phyloP scores from a whole-genome alignment of 495 filamentous ascomycete genomes.

The Platismatia glauca region DNA sequence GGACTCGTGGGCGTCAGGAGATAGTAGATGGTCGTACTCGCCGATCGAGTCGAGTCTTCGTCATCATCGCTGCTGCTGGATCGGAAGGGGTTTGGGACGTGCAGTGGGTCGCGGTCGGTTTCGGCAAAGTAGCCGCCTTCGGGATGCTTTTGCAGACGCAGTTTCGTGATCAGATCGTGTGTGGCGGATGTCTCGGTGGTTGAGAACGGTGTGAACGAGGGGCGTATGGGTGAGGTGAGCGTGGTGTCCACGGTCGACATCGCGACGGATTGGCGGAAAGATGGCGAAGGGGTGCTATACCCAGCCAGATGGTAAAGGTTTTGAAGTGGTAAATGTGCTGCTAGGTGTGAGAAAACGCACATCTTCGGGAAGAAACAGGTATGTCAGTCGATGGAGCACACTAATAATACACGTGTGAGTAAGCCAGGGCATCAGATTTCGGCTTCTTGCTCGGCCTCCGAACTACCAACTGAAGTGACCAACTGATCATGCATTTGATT shows the following conservation, averaged over 20 bases:
- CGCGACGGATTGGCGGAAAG: not conserved
- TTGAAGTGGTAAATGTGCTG: too few relatives aligned
- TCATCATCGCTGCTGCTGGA: constrained; percentile 26
- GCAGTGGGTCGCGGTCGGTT: constrained; percentile 47
- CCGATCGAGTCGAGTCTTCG: constrained; percentile 33
- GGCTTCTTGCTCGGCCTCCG: too few relatives aligned
- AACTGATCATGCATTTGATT: too few relatives aligned
- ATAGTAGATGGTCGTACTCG: constrained; percentile 51
- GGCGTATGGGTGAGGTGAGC: not conserved
- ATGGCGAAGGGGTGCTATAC: not conserved
- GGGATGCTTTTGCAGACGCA: constrained; percentile 43
- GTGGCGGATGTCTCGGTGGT: constrained; percentile 30
- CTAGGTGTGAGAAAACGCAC: too few relatives aligned
- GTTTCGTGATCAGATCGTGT: constrained; percentile 34
- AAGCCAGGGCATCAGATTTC: too few relatives aligned
- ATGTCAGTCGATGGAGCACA: too few relatives aligned
- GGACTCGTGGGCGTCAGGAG: constrained; percentile 48
- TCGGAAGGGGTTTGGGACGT: constrained; percentile 44
- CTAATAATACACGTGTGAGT: too few relatives aligned
- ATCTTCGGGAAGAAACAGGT: too few relatives aligned
- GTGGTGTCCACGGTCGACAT: not conserved
- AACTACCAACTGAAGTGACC: too few relatives aligned
- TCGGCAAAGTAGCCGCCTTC: constrained; percentile 60
- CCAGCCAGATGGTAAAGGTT: not conserved
- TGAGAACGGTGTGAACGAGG: constrained; percentile 22